These are phyloP conservation scores for Aspergillus versicolor DNA, from an alignment of 2,329 filamentous ascomycete species.

Conservation along the genomic window DNA sequence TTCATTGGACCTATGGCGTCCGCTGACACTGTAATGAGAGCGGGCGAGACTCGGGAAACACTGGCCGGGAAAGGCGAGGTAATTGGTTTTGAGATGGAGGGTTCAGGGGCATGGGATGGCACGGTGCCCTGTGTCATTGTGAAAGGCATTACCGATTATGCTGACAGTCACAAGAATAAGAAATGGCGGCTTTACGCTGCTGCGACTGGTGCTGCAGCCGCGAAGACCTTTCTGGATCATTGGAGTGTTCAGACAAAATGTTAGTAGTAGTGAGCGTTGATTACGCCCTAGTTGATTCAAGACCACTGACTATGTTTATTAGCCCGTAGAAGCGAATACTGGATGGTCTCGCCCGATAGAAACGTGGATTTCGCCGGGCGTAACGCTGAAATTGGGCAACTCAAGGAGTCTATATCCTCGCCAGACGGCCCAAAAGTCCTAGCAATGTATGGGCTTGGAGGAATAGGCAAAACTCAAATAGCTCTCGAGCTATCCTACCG, in stretches of 20 bases:
- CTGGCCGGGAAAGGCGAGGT: not conserved
- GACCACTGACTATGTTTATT: too few relatives aligned
- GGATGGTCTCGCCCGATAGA: not conserved
- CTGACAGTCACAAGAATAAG: constrained; percentile 21
- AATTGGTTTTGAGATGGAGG: constrained; percentile 18
- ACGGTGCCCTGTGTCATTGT: not conserved
- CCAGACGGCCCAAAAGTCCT: not conserved
- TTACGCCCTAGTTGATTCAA: too few relatives aligned
- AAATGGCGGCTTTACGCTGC: constrained; percentile 19
- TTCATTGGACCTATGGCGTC: not conserved
- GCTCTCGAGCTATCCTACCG: constrained; percentile 26
- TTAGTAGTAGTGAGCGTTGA: not conserved
- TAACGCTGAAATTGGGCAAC: not conserved
- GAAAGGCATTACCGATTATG: constrained; percentile 18
- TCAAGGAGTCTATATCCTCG: not conserved
- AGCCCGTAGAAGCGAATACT: not conserved
- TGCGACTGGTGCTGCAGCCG: not conserved
- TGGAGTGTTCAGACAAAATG: not conserved
- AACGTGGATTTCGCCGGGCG: not conserved
- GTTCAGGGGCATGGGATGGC: not conserved
- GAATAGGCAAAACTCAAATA: constrained; percentile 25
- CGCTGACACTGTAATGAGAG: not conserved
- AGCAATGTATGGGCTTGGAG: constrained; percentile 15
- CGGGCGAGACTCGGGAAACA: not conserved
- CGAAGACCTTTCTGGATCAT: constrained; percentile 1